Base-by-base conservation (phyloP, 1,284 basidiomycete genomes). In the Schizophyllum commune region DNA sequence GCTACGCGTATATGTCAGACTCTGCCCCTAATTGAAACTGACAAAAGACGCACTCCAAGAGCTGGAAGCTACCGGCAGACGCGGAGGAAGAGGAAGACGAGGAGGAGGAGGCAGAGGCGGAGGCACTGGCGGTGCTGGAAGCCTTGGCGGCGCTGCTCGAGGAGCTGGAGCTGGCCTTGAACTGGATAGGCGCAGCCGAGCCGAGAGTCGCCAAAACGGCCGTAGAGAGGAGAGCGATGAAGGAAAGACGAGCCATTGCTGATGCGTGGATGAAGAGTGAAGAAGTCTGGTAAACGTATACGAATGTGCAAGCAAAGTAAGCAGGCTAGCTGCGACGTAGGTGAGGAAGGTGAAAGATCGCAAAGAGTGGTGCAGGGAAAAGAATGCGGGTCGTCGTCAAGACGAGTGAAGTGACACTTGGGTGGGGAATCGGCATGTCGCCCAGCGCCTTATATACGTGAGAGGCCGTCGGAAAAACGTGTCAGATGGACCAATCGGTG, bases 171-270 rank as follows among this genome's bases (percentile, higher is more conserved):
- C n/a, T 9, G 53, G 6, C 53, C 7, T 54, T 9, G 19, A 9
- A 20, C n/a, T 6, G 7, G 19, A 6, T 6, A 54, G 7, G 53
- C 9, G 19, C 53, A 54, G n/a, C 33, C 9, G 64, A 66, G 47
- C 68, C 66, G 33, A 65, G 60, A 3, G 65, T 67, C 32, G 67
- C 64, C 52, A 64, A 60, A 51, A 63, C 65, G 20, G 68, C 58
- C 61, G 67, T 62, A n/a, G 68, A 62, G 53, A 67, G 53, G 56
- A 72, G 64, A 59, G 68, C 68, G 54, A 72, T 58, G 56, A 68
- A 53, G 52, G 67, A 54, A 62, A 69, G 70, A 60, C 68, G 68
- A 55, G 63, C 68, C 68, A 67, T 71, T 65, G 53, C 64, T 63
- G 60, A 61, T 58, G 60, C 57, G 6, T 39, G 34, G 13, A 13